A percentile compares a stretch with the other conserved stretches of the same genome.
These are phyloP conservation scores for Pseudocohnilembus persalinus DNA, from an alignment of 169 alveolate species.

Conservation along the genomic window DNA sequence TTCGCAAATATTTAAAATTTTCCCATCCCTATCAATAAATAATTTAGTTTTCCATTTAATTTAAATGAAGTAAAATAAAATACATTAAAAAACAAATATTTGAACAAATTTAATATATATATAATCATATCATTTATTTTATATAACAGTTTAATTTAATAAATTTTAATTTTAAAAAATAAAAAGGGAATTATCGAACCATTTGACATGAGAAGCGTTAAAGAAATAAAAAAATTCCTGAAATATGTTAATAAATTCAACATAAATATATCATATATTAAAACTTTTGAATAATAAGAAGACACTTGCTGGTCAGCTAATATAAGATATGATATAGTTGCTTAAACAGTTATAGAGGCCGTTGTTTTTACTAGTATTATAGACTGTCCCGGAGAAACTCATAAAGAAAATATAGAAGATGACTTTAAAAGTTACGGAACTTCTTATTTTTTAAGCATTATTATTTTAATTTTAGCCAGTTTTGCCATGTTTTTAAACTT, in stretches of 20 bases:
- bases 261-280: not conserved
- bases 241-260: not conserved
- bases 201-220: not conserved
- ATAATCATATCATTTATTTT: too few relatives aligned
- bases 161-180: too few relatives aligned
- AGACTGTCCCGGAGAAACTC: not conserved
- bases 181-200: not conserved
- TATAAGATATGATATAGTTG: too few relatives aligned
- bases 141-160: too few relatives aligned
- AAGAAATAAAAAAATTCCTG: too few relatives aligned
- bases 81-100: too few relatives aligned
- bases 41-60: not conserved
- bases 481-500: not conserved
- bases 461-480: not conserved
- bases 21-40: too few relatives aligned
- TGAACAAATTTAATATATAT: too few relatives aligned
- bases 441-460: not conserved
- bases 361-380: not conserved
- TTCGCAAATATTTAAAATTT: not conserved
- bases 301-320: not conserved
- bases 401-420: not conserved
- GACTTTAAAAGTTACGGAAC: not conserved
- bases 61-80: not conserved
- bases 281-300: too few relatives aligned
- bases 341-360: not conserved